Evolutionary conservation across 2,329 filamentous ascomycete genomes (phyloP).

Genomic region (Arthrinium phaeospermum): DNA sequence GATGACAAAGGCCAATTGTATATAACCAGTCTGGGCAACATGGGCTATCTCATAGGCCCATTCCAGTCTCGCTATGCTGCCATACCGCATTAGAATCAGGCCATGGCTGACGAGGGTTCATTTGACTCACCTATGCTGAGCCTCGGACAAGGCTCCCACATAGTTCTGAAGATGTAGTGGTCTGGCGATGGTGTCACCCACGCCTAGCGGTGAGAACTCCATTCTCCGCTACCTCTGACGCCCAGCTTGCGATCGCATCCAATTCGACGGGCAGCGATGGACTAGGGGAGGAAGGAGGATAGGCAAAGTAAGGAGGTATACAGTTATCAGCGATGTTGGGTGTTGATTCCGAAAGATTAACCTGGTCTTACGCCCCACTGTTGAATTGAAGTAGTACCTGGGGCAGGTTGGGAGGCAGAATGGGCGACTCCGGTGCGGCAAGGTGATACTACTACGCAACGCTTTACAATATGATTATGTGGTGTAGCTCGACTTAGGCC

Average conservation of each 20-base stretch:
- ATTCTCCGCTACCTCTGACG: not conserved
- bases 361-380: not conserved
- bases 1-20: constrained; percentile 45
- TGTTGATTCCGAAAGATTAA: not conserved
- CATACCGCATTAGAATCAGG: not conserved
- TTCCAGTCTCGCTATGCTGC: constrained; percentile 27
- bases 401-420: not conserved
- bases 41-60: constrained; percentile 48
- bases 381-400: not conserved
- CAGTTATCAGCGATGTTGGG: not conserved
- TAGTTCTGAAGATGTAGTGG: not conserved
- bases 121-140: not conserved
- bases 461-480: not conserved
- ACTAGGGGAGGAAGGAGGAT: not conserved
- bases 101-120: not conserved
- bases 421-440: not conserved
- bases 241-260: not conserved
- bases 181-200: not conserved
- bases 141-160: not conserved
- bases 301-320: not conserved
- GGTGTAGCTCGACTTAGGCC: not conserved
- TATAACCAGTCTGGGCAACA: constrained; percentile 47
- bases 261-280: not conserved
- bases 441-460: not conserved
- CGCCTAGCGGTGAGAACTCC: not conserved